Evolutionary conservation across 306 rosid species (phyloP), one percentile per base, ranked within the genome.

Genomic region (Sicyos baderoa): DNA sequence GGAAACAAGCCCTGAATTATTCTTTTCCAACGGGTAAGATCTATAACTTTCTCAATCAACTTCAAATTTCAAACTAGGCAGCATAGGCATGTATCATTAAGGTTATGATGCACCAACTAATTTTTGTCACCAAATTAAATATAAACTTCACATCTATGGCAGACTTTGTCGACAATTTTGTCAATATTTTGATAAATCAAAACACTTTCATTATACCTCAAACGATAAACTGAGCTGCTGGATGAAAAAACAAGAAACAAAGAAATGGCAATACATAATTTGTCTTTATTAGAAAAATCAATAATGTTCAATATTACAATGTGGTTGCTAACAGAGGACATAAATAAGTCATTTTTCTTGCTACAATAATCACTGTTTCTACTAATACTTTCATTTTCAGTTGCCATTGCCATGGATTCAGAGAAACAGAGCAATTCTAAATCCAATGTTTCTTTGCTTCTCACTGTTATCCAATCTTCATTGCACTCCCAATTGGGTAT

Each of bases 401-500:
- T 47, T 25, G 18, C 21, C 42, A 7, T 66, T 21, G 54, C 22
- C 32, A 66, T 22, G 55, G 55, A 47, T 15, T 66, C 40, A 45
- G 21, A 66, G 12, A 19, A 47, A 66, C 22, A 66, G 54, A 37
- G 71, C 42, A 15, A 13, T 45, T 44, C 17, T 13, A 50, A 7
- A 16, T 47, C 17, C 22, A 50, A 22, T 56, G 4, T 62, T 21
- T 35, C 70, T 27, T 73, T 72, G 77, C 79, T 80, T 84, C 97
- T 88, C 23, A 93, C 96, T 0, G 86, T 85, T 44, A 80, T 54
- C 99, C 99, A 89, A 40, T 80, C 54, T 19, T 81, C 87, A 61
- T 75, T 72, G 19, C 56, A 75, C 71, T 60, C 82, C 95, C 94
- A 88, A 76, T 60, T 21, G 4, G 80, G 74, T 15, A 68, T 52